Percentiles rank a stretch among this genome's conserved stretches.
Conservation (phyloP, 176 grass and related monocot genomes). For the Zoysia japonica region DNA sequence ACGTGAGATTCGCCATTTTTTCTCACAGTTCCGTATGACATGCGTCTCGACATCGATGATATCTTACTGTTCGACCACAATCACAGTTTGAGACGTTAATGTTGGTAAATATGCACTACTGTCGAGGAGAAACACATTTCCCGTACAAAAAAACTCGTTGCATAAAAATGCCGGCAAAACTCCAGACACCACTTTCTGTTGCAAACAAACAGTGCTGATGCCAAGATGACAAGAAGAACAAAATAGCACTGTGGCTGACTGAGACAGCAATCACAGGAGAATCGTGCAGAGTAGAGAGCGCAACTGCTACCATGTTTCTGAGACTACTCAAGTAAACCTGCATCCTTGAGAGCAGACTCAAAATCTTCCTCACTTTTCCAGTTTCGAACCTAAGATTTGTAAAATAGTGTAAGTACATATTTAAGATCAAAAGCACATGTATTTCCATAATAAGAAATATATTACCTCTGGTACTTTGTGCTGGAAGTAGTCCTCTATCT, state of each 20-base stretch:
- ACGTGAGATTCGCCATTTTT: neutral
- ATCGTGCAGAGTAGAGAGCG: neutral
- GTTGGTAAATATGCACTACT: neutral
- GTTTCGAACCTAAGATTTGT: conserved; percentile 53
- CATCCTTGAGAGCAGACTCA: conserved; percentile 86
- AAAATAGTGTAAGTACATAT: neutral
- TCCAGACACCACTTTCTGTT: conserved; percentile 19
- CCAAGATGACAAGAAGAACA: neutral
- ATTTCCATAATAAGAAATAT: neutral
- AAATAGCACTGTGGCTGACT: neutral
- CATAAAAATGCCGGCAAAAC: conserved; percentile 11
- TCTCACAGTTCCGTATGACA: neutral
- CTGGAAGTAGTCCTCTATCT: conserved; percentile 81
- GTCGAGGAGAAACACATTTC: neutral
- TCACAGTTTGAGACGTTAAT: conserved; percentile 21
- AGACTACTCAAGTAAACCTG: conserved; percentile 62
- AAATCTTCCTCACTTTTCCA: conserved; percentile 86
- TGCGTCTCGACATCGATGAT: neutral
- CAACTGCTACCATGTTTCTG: neutral
- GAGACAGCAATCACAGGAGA: neutral
- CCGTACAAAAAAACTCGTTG: neutral
- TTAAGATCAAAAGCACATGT: conserved; percentile 7
- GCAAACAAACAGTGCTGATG: conserved; percentile 1
- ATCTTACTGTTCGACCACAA: neutral
- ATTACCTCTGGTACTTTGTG: conserved; percentile 70